phyloP scores from a whole-genome alignment of 805 yeast genomes.

The Candida dendrica region DNA sequence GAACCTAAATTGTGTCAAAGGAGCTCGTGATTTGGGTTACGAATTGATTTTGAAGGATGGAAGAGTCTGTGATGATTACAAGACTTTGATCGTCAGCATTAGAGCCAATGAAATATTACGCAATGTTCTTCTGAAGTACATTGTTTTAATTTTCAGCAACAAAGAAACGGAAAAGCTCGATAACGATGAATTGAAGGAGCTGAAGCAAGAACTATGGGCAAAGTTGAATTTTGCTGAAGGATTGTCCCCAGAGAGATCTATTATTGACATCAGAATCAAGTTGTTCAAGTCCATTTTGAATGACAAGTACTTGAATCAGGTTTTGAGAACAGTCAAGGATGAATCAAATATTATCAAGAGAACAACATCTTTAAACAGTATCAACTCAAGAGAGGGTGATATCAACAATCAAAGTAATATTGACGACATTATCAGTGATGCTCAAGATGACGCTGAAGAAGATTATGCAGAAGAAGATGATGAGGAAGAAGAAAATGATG shows the following conservation, averaged over 20 bases:
- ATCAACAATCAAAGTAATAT: not conserved
- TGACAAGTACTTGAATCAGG: constrained; percentile 18
- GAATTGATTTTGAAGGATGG: constrained; percentile 17
- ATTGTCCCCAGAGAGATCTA: constrained; percentile 19
- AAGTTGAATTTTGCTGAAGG: constrained; percentile 16
- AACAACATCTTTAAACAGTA: constrained; percentile 2
- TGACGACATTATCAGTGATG: not conserved
- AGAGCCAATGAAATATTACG: constrained; percentile 24
- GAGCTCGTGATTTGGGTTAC: constrained; percentile 19
- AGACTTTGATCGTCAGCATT: constrained; percentile 14
- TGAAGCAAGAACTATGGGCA: constrained; percentile 19
- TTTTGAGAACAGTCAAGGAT: constrained; percentile 11
- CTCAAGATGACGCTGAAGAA: constrained; percentile 3
- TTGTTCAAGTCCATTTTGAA: constrained; percentile 22
- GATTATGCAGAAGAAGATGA: constrained; percentile 5
- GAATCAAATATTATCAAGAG: constrained; percentile 3
- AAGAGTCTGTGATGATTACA: constrained; percentile 15
- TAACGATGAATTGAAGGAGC: constrained; percentile 15
- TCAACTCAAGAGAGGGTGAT: not conserved
- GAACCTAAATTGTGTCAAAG: constrained; percentile 15
- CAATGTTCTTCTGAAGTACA: constrained; percentile 18
- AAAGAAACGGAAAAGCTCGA: constrained; percentile 8
- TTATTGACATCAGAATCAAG: constrained; percentile 20
- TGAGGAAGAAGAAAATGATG: constrained; percentile 3
- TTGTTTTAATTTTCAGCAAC: constrained; percentile 17